Percentiles rank a stretch among this genome's conserved stretches.
phyloP scores from a whole-genome alignment of 2,329 filamentous ascomycete species.

The Aaosphaeria pasadenensis region DNA sequence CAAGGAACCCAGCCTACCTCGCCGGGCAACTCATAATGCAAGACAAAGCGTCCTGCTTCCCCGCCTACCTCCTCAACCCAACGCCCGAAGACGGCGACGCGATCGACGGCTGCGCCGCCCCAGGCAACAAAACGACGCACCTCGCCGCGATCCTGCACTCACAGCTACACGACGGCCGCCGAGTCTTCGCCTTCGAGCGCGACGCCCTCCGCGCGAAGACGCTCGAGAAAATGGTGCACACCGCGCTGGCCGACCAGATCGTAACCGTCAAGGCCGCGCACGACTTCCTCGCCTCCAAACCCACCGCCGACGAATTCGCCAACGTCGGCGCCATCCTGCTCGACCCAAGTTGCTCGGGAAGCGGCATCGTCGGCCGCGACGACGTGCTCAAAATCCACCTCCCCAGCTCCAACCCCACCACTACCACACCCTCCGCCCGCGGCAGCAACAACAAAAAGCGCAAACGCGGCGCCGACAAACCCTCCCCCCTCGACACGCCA shows the following conservation, averaged over 20 bases:
- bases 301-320: slow-evolving; percentile 57
- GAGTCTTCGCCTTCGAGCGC: slow-evolving; percentile 77
- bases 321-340: slow-evolving; percentile 80
- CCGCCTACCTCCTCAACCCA: slow-evolving; percentile 80
- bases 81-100: slow-evolving; percentile 66
- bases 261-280: slow-evolving; percentile 69
- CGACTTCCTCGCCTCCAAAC: slow-evolving; percentile 79
- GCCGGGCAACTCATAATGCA: slow-evolving; percentile 82
- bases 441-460: slow-evolving; percentile 25
- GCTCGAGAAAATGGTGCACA: slow-evolving; percentile 77
- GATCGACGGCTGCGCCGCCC: slow-evolving; percentile 91
- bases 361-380: slow-evolving; percentile 87
- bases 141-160: slow-evolving; percentile 69
- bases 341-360: slow-evolving; percentile 94
- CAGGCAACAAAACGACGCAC: slow-evolving; percentile 97
- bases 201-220: slow-evolving; percentile 69
- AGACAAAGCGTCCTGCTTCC: slow-evolving; percentile 96
- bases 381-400: slow-evolving; percentile 66
- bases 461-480: slow-evolving; percentile 15
- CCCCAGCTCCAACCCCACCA: slow-evolving; percentile 22
- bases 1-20: slow-evolving; percentile 69
- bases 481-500: background rate
- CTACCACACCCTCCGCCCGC: background rate
- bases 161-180: slow-evolving; percentile 37
- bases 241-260: slow-evolving; percentile 66